Base-by-base conservation (phyloP, 441 rosid species). In the Erysimum pusillum region DNA sequence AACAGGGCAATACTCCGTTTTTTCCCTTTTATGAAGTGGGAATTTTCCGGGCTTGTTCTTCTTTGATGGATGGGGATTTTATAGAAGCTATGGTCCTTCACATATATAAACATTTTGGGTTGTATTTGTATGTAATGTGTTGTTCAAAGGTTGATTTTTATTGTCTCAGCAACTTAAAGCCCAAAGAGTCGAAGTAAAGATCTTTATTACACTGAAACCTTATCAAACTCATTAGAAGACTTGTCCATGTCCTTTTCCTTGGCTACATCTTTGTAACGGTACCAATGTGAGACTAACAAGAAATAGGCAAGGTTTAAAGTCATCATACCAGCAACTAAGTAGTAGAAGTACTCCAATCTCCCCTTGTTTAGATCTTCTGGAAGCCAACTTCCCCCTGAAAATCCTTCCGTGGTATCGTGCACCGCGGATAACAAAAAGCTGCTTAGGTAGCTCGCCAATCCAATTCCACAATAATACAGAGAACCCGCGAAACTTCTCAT, bases 401-500 rank as follows among this genome's bases (percentile, higher is more conserved):
- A 63, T 17, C 71, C 72, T 39, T 76, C 57, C 0, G 90, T 85
- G 12, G 49, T 59, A 45, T 69, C 80, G 49, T 87, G 90, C 44
- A 89, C 85, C 0, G 82, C 63, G 4, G 94, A 85, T 75, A 89
- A 71, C 83, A 87, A 56, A 17, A 87, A 76, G 56, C 80, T 76
- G 66, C 83, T 83, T 9, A 86, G 74, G 44, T 86, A 89, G 60
- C 76, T 86, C 1, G 94, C 79, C 10, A 63, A 9, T 22, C 88
- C 95, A 0, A 82, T 6, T 3, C 89, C 88, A n/a, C 87, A 80
- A 38, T 78, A 86, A 1, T 83, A 18, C 64, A 88, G 58, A 9
- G 95, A 82, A 8, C 89, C 92, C 0, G 84, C 93, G 10, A 87
- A 70, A 69, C 94, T 91, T 76, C 89, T 81, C 91, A 87, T 84